Base-by-base conservation (phyloP, 768 basidiomycete species). In the Paxillus rubicundulus region DNA sequence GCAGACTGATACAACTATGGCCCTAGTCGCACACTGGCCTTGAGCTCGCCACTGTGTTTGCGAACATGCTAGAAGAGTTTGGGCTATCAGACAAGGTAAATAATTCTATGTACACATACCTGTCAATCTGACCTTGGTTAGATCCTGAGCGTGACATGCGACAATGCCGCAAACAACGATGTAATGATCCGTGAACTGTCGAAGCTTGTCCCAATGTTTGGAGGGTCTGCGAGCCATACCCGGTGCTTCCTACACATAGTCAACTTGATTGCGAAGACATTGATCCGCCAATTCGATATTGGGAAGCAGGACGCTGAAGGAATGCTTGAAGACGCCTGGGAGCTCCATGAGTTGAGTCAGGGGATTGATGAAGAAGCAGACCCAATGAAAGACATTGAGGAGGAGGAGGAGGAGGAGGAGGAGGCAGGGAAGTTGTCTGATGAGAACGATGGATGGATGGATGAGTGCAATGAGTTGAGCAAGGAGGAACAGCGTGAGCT, bases 31-130 rank as follows among this genome's bases (percentile, higher is more conserved):
- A 78, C 50, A 56, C 63, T 0, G 70, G 75, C 6, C 13, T n/a
- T n/a, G n/a, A n/a, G n/a, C n/a, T n/a, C n/a, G n/a, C n/a, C n/a
- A n/a, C n/a, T n/a, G n/a, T n/a, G 6, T 73, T 76, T 50, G 59
- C 54, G 1, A 30, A 58, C 2, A 63, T 75, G 6, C 63, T 76
- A 2, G 34, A 70, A 1, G 69, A 71, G 1, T 77, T 69, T 47
- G 69, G 69, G 0, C 67, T 75, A 37, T 51, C 41, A 5, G 42
- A 69, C 6, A 74, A 73, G 71, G 71, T 32, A 72, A 5, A 57
- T 62, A 55, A 14, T 36, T 13, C 5, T 12, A 32, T 32, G 6
- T 32, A 32, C 32, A 32, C 32, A 32, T 32, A 32, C 32, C 9
- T 4, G 32, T 32, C 9, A 77, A 76, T 40, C 66, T 71, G 42